Evolutionary conservation across 1,284 basidiomycete species (phyloP).

Genomic region (Cryptococcus jaspeensis): DNA sequence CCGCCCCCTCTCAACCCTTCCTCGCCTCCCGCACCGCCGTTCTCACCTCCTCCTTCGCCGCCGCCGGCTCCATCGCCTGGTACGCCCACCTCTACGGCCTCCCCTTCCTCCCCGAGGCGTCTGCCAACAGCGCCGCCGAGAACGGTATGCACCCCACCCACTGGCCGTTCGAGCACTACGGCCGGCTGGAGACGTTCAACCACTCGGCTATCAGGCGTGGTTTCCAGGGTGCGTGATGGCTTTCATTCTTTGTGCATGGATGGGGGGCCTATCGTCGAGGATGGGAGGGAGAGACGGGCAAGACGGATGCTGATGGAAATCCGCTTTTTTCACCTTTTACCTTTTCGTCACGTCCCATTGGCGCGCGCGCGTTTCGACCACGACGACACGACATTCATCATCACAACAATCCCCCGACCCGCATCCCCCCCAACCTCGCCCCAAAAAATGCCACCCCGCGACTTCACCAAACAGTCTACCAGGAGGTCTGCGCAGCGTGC

Average conservation of each 20-base stretch:
- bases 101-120: slow-evolving; percentile 79
- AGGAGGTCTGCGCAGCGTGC: slow-evolving; percentile 97
- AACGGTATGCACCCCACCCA: slow-evolving; percentile 87
- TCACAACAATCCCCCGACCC: too few relatives aligned
- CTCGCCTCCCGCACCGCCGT: slow-evolving; percentile 71
- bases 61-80: slow-evolving; percentile 89
- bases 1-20: slow-evolving; percentile 27
- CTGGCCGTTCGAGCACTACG: slow-evolving; percentile 91
- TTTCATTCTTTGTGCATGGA: neutral
- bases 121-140: slow-evolving; percentile 86
- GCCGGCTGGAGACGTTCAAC: slow-evolving; percentile 87
- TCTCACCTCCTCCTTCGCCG: slow-evolving; percentile 71
- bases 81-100: slow-evolving; percentile 92
- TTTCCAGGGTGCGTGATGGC: slow-evolving; percentile 63
- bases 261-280: neutral
- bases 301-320: neutral
- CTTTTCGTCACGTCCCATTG: neutral
- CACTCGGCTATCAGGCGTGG: slow-evolving; percentile 92
- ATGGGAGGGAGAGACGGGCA: neutral
- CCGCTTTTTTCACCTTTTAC: neutral
- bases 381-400: neutral
- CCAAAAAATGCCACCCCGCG: neutral
- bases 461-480: slow-evolving; percentile 66
- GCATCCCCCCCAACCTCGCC: too few relatives aligned
- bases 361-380: neutral